Base-by-base conservation (phyloP, 805 yeast species). In the Cyberlindnera mississippiensis region DNA sequence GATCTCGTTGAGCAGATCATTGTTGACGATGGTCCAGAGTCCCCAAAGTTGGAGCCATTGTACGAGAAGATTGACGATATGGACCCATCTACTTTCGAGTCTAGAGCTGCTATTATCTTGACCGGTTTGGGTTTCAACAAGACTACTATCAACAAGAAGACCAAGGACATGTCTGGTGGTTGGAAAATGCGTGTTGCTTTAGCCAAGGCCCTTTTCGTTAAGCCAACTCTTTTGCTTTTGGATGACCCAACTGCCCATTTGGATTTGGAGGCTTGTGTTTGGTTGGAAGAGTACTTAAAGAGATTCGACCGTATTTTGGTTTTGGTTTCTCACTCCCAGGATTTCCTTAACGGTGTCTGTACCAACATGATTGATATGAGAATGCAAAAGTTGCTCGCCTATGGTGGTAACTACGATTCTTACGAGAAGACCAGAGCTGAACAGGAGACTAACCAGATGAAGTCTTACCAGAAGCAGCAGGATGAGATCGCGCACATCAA, bases 101-200 rank as follows among this genome's bases (percentile, higher is more conserved):
- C 93, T 34, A 81, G 99, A 69, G 99, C 99, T 42, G 96, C 99
- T 41, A 72, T 89, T 53, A 93, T 93, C 60, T 75, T 93, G 61
- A 86, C 86, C 53, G 99, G 99, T 90, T 78, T 93, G 66, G 99
- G 99, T 60, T 93, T 93, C 82, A 86, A 85, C 69, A 61, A 84
- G 43, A 68, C 69, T 53, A 91, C 98, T 43, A 91, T 93, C 61
- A 75, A 77, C 63, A 93, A 93, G 78, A 84, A 82, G 71, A 93
- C 99, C 60, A 90, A 88, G 69, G 98, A 93, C 63, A 93, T 93
- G 99, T 88, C 97, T 62, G 99, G 99, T 79, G 99, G 99, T 66
- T 93, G 99, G 99, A 89, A 89, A 75, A 93, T 93, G 99, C 88
- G 99, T 73, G 99, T 93, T 49, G 98, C 99, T 34, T 75, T 93